phyloP scores from a whole-genome alignment of 768 basidiomycete genomes.

The Grammothele lineata region DNA sequence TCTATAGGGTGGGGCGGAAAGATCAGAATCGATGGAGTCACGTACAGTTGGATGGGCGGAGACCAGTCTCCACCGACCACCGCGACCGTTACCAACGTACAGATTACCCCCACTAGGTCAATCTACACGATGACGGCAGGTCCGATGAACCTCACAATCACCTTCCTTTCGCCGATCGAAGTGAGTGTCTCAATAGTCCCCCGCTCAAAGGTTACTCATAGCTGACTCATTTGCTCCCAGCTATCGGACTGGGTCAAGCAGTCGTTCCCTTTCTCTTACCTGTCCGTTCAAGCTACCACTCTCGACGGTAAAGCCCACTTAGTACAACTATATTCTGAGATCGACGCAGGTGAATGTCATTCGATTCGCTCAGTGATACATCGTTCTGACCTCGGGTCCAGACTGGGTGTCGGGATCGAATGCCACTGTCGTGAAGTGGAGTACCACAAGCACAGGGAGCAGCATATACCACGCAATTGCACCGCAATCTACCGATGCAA shows the following conservation, averaged over 20 bases:
- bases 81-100: neutral
- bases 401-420: neutral
- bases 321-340: conserved; percentile 36
- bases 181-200: conserved; percentile 20
- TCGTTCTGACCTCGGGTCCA: neutral
- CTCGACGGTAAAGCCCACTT: conserved; percentile 29
- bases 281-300: conserved; percentile 27
- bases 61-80: neutral
- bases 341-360: conserved; percentile 26
- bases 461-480: neutral
- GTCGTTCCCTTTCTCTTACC: conserved; percentile 37
- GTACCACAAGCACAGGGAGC: neutral
- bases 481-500: neutral
- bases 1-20: conserved; percentile 8
- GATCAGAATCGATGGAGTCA: conserved; percentile 3
- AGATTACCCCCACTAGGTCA: conserved; percentile 4
- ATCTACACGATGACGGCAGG: conserved; percentile 31
- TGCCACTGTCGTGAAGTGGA: neutral
- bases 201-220: too few species aligned
- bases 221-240: conserved; percentile 12
- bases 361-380: neutral
- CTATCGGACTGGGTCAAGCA: conserved; percentile 33
- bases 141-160: conserved; percentile 31
- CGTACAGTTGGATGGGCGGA: conserved; percentile 8
- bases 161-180: conserved; percentile 37